Base-by-base conservation (phyloP, 2,329 filamentous ascomycete genomes). In the Domatiomyces globalis region DNA sequence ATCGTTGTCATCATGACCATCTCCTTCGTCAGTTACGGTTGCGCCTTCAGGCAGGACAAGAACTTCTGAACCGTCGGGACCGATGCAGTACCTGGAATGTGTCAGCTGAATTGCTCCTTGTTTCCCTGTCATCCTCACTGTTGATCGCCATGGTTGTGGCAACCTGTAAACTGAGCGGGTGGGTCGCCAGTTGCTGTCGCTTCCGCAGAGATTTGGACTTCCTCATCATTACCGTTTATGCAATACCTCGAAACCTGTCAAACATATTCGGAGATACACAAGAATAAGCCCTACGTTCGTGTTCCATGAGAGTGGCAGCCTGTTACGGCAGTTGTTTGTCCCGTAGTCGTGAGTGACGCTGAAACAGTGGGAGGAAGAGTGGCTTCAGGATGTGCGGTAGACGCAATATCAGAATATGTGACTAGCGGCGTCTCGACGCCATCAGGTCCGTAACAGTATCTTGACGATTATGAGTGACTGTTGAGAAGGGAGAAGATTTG, bases 161-260 rank as follows among this genome's bases (percentile, higher is more conserved):
- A 86, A 50, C 67, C 78, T 0, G 80, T 84, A 60, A 80, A 85
- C 49, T 75, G 67, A 0, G 80, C 69, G 1, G 82, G 79, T 17
- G 79, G 65, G 47, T 75, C 73, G 45, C 73, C 72, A 1, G 75
- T 79, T 17, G 72, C 72, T 3, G 77, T 83, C 2, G 71, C 68
- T 5, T 74, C 72, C 45, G 61, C 54, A 0, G 63, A 63, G 5
- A 71, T 63, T 18, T 64, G 58, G 25, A 69, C 67, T 48, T 70
- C 68, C 1, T 63, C 54, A 0, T 67, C 68, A 44, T 61, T 53
- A 4, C 60, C 60, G 17, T 63, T 57, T 20, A 69, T 65, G 49
- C 68, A 70, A 51, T 39, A 56, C 12, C 51, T 51, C 19, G 22
- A 44, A 20, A 5, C 1, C 8, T 19, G 36, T 50, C 18, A 53